A percentile compares a stretch with the other conserved stretches of the same genome.
Evolutionary conservation across 176 grass and related monocot genomes (phyloP).

Genomic region (Otatea glauca): DNA sequence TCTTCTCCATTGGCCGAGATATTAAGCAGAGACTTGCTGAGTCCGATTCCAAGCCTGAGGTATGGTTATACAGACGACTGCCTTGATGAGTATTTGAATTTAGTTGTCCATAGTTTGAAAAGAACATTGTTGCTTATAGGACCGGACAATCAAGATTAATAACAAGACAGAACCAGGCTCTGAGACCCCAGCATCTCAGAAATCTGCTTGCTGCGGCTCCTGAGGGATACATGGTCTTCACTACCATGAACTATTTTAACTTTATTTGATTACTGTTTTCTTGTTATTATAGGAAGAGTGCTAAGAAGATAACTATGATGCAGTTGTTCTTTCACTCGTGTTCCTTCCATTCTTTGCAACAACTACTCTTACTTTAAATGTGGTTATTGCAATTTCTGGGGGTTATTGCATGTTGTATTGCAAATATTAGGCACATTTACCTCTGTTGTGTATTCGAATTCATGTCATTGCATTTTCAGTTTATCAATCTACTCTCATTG

Average conservation of each 20-base stretch:
- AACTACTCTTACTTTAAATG: slow-evolving; percentile 39
- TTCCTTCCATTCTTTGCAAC: slow-evolving; percentile 49
- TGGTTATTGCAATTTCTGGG: slow-evolving; percentile 20
- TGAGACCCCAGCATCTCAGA: slow-evolving; percentile 36
- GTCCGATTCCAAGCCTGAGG: slow-evolving; percentile 67
- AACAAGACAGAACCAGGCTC: slow-evolving; percentile 47
- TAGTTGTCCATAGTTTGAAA: slow-evolving; percentile 25
- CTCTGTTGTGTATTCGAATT: not conserved
- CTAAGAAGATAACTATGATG: slow-evolving; percentile 45
- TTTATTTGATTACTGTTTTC: slow-evolving; percentile 36
- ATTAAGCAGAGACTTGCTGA: slow-evolving; percentile 76
- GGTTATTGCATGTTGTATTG: slow-evolving; percentile 11
- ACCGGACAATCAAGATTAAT: slow-evolving; percentile 61
- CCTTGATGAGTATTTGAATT: slow-evolving; percentile 22
- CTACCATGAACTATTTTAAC: slow-evolving; percentile 42
- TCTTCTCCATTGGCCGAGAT: slow-evolving; percentile 79
- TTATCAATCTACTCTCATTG: not conserved
- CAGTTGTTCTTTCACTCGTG: slow-evolving; percentile 35
- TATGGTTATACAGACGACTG: slow-evolving; percentile 34
- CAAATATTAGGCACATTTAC: not conserved
- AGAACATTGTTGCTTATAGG: slow-evolving; percentile 42
- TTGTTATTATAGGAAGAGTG: slow-evolving; percentile 55
- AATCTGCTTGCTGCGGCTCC: slow-evolving; percentile 67
- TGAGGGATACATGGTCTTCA: slow-evolving; percentile 47
- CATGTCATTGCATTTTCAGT: slow-evolving; percentile 24